Evolutionary conservation across 306 rosid genomes (phyloP).

Genomic region (Trifolium subterraneum): DNA sequence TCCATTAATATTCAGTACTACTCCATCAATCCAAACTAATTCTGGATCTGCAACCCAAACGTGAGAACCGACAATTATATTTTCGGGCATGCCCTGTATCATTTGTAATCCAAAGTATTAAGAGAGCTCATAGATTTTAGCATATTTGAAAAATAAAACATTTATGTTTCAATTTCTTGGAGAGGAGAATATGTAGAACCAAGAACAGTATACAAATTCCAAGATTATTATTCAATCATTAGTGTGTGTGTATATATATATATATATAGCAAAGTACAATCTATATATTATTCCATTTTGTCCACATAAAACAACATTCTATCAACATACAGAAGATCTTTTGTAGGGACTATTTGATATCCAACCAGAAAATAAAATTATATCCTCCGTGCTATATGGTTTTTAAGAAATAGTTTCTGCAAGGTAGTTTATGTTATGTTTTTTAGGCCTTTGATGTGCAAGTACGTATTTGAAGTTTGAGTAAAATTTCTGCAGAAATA

Average conservation of each 20-base stretch:
- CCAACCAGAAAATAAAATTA: background rate
- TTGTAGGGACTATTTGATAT: slow-evolving; percentile 5
- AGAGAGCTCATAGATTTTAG: slow-evolving; percentile 26
- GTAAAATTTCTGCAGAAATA: background rate
- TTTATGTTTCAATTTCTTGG: slow-evolving; percentile 12
- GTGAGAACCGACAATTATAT: slow-evolving; percentile 78
- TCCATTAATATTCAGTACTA: slow-evolving; percentile 66
- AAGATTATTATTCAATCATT: slow-evolving; percentile 18
- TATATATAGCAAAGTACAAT: background rate
- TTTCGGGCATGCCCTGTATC: slow-evolving; percentile 71
- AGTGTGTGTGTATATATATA: background rate
- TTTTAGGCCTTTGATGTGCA: background rate
- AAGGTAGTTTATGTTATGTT: background rate
- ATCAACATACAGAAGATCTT: slow-evolving; percentile 23
- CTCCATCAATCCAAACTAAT: slow-evolving; percentile 81
- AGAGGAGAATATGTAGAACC: slow-evolving; percentile 25
- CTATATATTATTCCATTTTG: slow-evolving; percentile 10
- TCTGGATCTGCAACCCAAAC: slow-evolving; percentile 83
- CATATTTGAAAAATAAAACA: slow-evolving; percentile 28
- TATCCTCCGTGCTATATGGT: background rate
- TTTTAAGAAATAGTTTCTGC: slow-evolving; percentile 2
- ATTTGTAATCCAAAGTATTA: slow-evolving; percentile 33
- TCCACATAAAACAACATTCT: slow-evolving; percentile 13
- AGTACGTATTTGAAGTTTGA: background rate
- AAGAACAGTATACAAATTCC: slow-evolving; percentile 12